Percentiles rank a stretch among this genome's conserved stretches.
These are phyloP conservation scores for Dryas drummondii DNA, from an alignment of 306 rosid genomes.

Conservation along the genomic window DNA sequence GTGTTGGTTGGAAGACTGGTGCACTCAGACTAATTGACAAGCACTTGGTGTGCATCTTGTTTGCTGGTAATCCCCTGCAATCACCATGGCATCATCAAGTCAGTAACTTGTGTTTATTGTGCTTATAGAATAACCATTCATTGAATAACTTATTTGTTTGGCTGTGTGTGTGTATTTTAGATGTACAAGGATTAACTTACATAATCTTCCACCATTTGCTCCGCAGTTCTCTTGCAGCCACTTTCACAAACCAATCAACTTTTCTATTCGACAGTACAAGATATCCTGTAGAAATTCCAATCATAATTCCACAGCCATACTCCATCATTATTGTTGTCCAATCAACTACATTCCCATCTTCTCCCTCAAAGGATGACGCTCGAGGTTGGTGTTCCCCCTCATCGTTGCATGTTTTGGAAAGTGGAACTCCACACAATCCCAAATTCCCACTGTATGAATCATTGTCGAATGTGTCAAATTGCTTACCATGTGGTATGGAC, in stretches of 20 bases:
- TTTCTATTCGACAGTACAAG: not conserved
- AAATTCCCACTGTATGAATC: not conserved
- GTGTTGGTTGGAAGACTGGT: no score
- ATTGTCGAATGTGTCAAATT: not conserved
- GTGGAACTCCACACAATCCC: slow-evolving; percentile 11
- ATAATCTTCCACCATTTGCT: not conserved
- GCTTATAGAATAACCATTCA: no score
- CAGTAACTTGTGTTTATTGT: no score
- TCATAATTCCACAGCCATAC: not conserved
- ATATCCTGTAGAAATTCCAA: not conserved
- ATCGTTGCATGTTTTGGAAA: not conserved
- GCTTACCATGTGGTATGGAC: not conserved
- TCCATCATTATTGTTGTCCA: slow-evolving; percentile 5
- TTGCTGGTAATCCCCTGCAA: no score
- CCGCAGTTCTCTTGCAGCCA: not conserved
- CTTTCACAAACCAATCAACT: not conserved
- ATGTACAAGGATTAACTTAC: no score
- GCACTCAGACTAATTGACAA: no score
- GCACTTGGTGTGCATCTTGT: no score
- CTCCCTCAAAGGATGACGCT: not conserved
- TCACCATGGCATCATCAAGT: no score
- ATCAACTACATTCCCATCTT: not conserved
- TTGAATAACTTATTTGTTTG: no score
- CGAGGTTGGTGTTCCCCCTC: not conserved
- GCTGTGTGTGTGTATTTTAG: no score